Evolutionary conservation across 2,329 filamentous ascomycete genomes (phyloP), one percentile per base, ranked within the genome.

Genomic region (Penicillium sp.): DNA sequence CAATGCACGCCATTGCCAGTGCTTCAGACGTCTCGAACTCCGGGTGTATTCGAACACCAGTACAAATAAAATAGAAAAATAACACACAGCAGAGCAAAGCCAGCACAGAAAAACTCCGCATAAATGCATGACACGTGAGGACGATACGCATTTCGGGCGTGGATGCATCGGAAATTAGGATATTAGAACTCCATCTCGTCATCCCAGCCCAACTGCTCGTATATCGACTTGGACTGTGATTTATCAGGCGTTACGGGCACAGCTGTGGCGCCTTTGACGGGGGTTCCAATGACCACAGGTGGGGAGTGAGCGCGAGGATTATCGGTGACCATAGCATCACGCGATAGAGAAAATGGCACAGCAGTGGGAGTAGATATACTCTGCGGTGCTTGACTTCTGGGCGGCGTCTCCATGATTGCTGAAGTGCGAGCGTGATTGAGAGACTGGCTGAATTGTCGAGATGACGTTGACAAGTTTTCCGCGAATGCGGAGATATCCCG

Each of bases 141-240:
- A 40, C n/a, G 45, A 39, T 39, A 36, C 44, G 49, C 31, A 57
- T 29, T 25, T 21, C 25, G 31, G 31, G 48, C 38, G n/a, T 23
- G 36, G 19, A 43, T 55, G 34, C 41, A 21, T 36, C 10, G 11
- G 16, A 19, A 31, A 36, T 13, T n/a, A 19, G 13, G 29, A 29
- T 29, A 34, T 59, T 56, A 68, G 23, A 68, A 31, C 19, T 64
- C 65, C 60, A 68, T 59, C 43, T 72, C 69, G 55, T 76, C 73
- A 59, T 77, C 72, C 77, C 77, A 79, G 50, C 77, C 77, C 49
- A 79, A 58, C 45, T 72, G 67, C 57, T 74, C 74, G 55, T 79
- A 79, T 43, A 79, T 75, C 9, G 76, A 74, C 40, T 59, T 74
- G 6, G 75, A 69, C 36, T 67, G 62, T 10, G 65, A 65, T 50